Conservation (phyloP, 2,329 filamentous ascomycete genomes). For the Cladobotryum protrusum region DNA sequence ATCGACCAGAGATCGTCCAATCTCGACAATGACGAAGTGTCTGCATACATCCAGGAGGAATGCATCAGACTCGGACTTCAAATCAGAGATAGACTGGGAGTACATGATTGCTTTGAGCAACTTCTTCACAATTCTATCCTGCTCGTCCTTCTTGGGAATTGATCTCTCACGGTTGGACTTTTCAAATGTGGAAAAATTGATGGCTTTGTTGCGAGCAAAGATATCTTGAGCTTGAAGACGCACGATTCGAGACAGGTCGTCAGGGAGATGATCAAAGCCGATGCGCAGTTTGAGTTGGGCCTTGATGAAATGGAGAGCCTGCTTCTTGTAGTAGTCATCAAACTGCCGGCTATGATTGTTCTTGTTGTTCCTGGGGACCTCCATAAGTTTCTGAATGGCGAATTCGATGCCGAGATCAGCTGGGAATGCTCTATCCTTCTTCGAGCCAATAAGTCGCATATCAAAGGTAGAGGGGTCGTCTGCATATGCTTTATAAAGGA, state of each 20-base stretch:
- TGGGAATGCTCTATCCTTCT: constrained; percentile 82
- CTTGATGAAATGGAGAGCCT: constrained; percentile 82
- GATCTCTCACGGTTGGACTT: constrained; percentile 75
- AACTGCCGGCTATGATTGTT: constrained; percentile 50
- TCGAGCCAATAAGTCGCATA: constrained; percentile 80
- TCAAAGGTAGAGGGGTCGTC: constrained; percentile 88
- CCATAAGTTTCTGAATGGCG: constrained; percentile 81
- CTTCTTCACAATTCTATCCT: constrained; percentile 77
- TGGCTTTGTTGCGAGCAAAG: constrained; percentile 62
- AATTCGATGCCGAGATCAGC: constrained; percentile 80
- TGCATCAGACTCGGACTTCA: constrained; percentile 66
- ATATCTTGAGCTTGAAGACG: constrained; percentile 87
- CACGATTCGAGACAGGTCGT: constrained; percentile 79
- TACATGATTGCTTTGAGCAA: constrained; percentile 85
- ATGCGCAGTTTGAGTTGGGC: constrained; percentile 87
- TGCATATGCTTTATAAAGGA: constrained; percentile 76
- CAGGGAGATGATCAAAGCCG: constrained; percentile 78
- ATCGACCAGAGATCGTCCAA: constrained; percentile 77
- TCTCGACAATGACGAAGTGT: constrained; percentile 85
- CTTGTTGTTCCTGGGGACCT: constrained; percentile 60
- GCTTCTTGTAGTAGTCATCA: constrained; percentile 85
- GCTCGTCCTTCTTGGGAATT: constrained; percentile 76
- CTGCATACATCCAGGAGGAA: constrained; percentile 77
- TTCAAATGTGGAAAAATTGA: constrained; percentile 64
- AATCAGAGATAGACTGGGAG: constrained; percentile 73